phyloP scores from a whole-genome alignment of 176 grass and related monocot species.

The Eragrostis curvula region DNA sequence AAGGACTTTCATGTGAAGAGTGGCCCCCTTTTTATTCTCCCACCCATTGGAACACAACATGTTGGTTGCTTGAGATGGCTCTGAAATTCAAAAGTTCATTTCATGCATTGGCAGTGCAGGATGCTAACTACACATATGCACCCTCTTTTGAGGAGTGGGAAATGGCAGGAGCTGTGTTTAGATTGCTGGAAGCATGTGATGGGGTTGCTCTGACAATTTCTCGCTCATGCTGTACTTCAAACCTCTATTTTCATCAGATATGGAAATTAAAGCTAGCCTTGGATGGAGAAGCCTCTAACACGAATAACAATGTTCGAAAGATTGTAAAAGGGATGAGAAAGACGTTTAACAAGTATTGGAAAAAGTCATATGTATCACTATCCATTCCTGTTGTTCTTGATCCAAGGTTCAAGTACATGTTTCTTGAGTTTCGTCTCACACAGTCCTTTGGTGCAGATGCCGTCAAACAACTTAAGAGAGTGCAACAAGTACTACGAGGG shows the following conservation, averaged over 20 bases:
- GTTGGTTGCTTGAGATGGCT: not conserved
- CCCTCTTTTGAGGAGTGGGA: slow-evolving; percentile 7
- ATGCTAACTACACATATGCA: slow-evolving; percentile 9
- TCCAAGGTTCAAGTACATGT: slow-evolving; percentile 10
- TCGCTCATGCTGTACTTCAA: not conserved
- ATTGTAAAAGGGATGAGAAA: not conserved
- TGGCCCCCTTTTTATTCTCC: not conserved
- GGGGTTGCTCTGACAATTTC: not conserved
- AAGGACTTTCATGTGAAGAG: not conserved
- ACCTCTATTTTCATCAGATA: slow-evolving; percentile 27
- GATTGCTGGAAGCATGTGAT: not conserved
- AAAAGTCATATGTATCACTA: not conserved
- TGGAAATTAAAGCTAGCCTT: slow-evolving; percentile 20
- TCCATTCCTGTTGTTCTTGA: not conserved
- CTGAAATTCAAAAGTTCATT: not conserved
- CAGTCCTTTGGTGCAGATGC: not conserved
- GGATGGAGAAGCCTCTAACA: not conserved
- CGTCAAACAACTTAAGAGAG: not conserved
- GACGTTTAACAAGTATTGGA: slow-evolving; percentile 20
- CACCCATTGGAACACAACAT: slow-evolving; percentile 18
- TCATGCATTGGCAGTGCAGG: not conserved
- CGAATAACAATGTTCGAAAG: not conserved
- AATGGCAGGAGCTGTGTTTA: not conserved
- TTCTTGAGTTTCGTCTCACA: not conserved
- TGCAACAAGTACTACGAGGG: not conserved